phyloP scores from a whole-genome alignment of 306 rosid genomes.

The barrel medic (Medicago truncatula) region DNA sequence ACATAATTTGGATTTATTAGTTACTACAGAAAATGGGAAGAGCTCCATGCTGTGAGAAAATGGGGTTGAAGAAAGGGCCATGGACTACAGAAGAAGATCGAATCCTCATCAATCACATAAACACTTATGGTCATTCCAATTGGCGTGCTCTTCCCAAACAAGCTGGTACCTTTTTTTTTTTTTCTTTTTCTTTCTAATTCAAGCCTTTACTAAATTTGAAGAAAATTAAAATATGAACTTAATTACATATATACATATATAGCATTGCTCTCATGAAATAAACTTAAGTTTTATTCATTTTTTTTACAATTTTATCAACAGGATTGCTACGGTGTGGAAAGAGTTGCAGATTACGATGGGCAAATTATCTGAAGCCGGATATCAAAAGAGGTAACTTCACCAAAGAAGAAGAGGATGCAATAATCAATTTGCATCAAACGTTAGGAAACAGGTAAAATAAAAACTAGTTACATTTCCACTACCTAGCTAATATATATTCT shows the following conservation, averaged over 20 bases:
- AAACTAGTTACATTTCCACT: not conserved
- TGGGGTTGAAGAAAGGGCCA: slow-evolving; percentile 95
- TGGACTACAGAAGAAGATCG: slow-evolving; percentile 87
- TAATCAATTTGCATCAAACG: slow-evolving; percentile 69
- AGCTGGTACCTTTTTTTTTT: no score
- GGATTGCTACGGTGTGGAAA: slow-evolving; percentile 90
- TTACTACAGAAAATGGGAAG: slow-evolving; percentile 67
- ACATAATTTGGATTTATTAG: not conserved
- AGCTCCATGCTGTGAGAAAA: slow-evolving; percentile 92
- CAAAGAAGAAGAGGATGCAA: slow-evolving; percentile 75
- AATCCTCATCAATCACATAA: slow-evolving; percentile 67
- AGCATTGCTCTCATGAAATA: not conserved
- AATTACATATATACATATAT: not conserved
- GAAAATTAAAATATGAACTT: not conserved
- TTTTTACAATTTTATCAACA: slow-evolving; percentile 29
- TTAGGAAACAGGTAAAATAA: slow-evolving; percentile 73
- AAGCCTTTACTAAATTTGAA: not conserved
- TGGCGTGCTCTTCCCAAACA: slow-evolving; percentile 96
- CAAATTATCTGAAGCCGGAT: slow-evolving; percentile 85
- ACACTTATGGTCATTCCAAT: slow-evolving; percentile 69
- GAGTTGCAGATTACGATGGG: slow-evolving; percentile 90
- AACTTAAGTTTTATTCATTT: not conserved
- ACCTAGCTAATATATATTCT: no score
- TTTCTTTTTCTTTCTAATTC: not conserved
- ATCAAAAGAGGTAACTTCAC: slow-evolving; percentile 85